These are phyloP conservation scores for Parietaria judaica DNA, from an alignment of 306 rosid species.

Conservation along the genomic window DNA sequence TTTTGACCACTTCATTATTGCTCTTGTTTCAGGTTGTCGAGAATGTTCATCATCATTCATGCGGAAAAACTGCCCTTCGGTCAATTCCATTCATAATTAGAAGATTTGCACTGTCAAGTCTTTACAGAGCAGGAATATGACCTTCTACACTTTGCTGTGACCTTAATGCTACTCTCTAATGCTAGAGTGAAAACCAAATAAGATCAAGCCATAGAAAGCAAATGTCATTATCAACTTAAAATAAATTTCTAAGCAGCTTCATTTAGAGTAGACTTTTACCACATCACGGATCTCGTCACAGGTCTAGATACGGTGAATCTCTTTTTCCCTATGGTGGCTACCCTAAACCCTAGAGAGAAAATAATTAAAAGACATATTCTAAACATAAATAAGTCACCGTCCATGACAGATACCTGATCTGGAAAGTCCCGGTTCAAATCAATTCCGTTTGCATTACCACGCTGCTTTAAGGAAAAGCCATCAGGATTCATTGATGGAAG, in stretches of 20 bases:
- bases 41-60: conserved; percentile 44
- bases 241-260: background rate
- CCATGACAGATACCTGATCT: conserved; percentile 51
- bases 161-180: background rate
- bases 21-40: conserved; percentile 88
- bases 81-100: conserved; percentile 20
- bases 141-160: background rate
- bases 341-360: no score
- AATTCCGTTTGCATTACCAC: conserved; percentile 75
- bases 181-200: background rate
- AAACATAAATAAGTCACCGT: no score
- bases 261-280: no score
- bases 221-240: background rate
- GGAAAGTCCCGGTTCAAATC: conserved; percentile 96
- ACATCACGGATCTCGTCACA: no score
- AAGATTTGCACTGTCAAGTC: background rate
- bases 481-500: conserved; percentile 98
- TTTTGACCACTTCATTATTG: conserved; percentile 81
- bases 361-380: no score
- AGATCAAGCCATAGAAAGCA: background rate
- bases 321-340: no score
- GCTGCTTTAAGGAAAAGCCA: conserved; percentile 67
- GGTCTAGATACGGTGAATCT: no score
- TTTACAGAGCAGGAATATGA: conserved; percentile 1
- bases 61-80: conserved; percentile 48